Base-by-base conservation (phyloP, 768 basidiomycete genomes). In the Phylloporus sp. region DNA sequence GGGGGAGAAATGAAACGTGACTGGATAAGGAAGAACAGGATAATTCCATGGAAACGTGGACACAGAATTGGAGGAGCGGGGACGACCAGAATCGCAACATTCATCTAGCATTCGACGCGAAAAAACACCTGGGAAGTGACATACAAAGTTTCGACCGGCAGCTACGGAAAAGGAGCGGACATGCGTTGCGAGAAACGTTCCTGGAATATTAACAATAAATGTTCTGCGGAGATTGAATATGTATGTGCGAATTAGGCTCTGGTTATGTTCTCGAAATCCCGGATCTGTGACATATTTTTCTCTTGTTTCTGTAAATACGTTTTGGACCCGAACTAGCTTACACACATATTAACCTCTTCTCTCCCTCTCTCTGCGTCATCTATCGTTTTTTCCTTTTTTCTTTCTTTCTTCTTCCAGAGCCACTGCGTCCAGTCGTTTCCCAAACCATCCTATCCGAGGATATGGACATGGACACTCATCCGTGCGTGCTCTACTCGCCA, bases 241-340 rank as follows among this genome's bases (percentile, higher is more conserved):
- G 50, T 46, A 47, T 61, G 64, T 65, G 64, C 47, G 64, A 65
- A 65, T 57, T 64, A 53, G 34, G 52, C 65, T 64, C 64, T 68
- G 49, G 64, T 67, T 65, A 67, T 65, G 66, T 65, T 65, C 64
- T 65, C 61, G 63, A 65, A 67, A 58, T 68, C 62, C 66, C 64
- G 58, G 56, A 68, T 66, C 66, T 66, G 64, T 68, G 64, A 66
- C 66, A 66, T 66, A 66, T 67, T 68, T 65, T 68, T 60, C 62
- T 62, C 60, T 67, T 57, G 60, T 60, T 61, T 65, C 65, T 68
- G 66, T 68, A 65, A 65, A 67, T 67, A 63, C 65, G 60, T 52
- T 64, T 66, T 65, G 63, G 63, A 55, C 56, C 64, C 65, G 65
- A 65, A 63, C 55, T 60, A 58, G 65, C 54, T 58, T 62, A 58